These are phyloP conservation scores for Chiua virens DNA, from an alignment of 768 basidiomycete genomes.

Conservation along the genomic window DNA sequence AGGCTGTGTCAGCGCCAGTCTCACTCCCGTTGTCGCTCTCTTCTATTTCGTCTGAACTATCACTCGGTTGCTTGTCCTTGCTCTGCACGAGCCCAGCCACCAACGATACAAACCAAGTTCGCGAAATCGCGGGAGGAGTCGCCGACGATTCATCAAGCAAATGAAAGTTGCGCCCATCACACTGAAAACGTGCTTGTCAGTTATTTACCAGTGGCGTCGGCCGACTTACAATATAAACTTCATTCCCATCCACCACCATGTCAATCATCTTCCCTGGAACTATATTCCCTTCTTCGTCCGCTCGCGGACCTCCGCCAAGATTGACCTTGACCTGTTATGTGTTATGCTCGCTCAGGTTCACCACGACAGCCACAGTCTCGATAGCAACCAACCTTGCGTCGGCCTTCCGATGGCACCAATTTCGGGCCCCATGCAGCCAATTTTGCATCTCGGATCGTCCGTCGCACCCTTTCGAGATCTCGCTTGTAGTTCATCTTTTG, in stretches of 20 bases:
- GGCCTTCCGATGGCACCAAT: slow-evolving; percentile 57
- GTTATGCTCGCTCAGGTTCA: slow-evolving; percentile 9
- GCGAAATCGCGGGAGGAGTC: slow-evolving; percentile 50
- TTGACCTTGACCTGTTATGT: slow-evolving; percentile 72
- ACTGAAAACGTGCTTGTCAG: slow-evolving; percentile 37
- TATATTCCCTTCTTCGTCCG: slow-evolving; percentile 57
- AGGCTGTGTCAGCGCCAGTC: slow-evolving; percentile 42
- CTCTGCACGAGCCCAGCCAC: slow-evolving; percentile 24
- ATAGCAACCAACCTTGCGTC: slow-evolving; percentile 58
- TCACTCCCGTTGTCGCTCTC: slow-evolving; percentile 42
- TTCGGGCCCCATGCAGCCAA: slow-evolving; percentile 82
- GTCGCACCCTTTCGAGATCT: slow-evolving; percentile 68
- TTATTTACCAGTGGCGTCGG: slow-evolving; percentile 14
- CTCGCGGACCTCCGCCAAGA: slow-evolving; percentile 50
- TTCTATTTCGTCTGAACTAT: slow-evolving; percentile 20
- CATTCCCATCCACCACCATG: slow-evolving; percentile 74
- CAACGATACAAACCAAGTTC: slow-evolving; percentile 71
- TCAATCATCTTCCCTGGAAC: slow-evolving; percentile 59
- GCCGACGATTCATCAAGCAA: slow-evolving; percentile 61
- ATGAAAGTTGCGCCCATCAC: slow-evolving; percentile 58
- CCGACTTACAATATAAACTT: slow-evolving; percentile 72
- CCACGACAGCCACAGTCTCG: background rate
- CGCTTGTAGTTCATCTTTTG: slow-evolving; percentile 75
- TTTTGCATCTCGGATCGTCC: slow-evolving; percentile 60
- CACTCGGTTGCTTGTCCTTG: slow-evolving; percentile 19